Evolutionary conservation across 805 yeast genomes (phyloP), one percentile per base, ranked within the genome.

Genomic region (Schizosaccharomyces osmophilus): DNA sequence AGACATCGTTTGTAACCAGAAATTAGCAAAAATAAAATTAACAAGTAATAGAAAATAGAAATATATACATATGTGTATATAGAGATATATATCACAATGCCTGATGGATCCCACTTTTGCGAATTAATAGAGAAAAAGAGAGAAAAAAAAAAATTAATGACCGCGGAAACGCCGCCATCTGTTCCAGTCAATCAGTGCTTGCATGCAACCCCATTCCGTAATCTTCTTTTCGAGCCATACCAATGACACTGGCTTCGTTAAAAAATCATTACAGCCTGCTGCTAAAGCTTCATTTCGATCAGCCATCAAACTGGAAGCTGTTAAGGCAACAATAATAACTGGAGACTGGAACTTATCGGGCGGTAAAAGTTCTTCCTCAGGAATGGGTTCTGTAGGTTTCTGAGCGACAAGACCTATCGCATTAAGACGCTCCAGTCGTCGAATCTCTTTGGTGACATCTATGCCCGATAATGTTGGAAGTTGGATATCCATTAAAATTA

Each of bases 401-500:
- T 62, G 59, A 67, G 68, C 64, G 62, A 71, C 77, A 66, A 82
- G 72, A 11, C 96, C 96, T 64, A 89, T 86, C 42, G 83, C 78
- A 69, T 88, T 87, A 43, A 83, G 72, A 65, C 81, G 80, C 69
- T 93, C 99, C 58, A 88, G 73, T 59, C 89, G 76, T 62, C 99
- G 76, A 51, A 93, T 93, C 67, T 87, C 95, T 68, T 85, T 84
- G 1, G 97, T 85, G 2, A 95, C 97, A 64, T 90, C 96, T 43
- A 93, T 80, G 42, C 99, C 99, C 0, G 96, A 86, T 77, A 90
- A 82, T 1, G 88, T 95, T 0, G 99, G 99, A 62, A 93, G 75
- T 72, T 93, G 97, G 67, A 93, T 85, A 75, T 93, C 99, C 98
- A 93, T 93, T 55, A 93, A 78, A 48, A 94, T 94, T 64, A 93